Evolutionary conservation across 805 yeast genomes (phyloP), one percentile per base, ranked within the genome.

Genomic region (Metahyphopichia silvanorum): DNA sequence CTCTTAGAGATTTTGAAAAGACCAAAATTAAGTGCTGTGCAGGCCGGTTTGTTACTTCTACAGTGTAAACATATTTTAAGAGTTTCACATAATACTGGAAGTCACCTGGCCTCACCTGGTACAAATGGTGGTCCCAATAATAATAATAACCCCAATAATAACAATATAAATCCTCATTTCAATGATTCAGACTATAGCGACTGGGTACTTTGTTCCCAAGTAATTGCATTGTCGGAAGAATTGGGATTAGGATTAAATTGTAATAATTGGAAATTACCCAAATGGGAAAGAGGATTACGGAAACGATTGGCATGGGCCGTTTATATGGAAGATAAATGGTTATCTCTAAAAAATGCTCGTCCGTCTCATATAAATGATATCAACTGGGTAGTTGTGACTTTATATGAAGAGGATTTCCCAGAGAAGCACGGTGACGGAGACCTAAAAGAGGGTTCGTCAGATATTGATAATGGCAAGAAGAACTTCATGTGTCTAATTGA

Each of bases 271-370:
- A 80, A 84, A 48, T 61, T 91, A 21, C 98, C 98, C 0, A 81
- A 82, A 46, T 93, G 98, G 98, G 98, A 91, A 52, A 70, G 95
- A 31, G 94, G 95, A 5, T 61, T 91, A 30, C 70, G 98, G 32
- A 76, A 86, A 46, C 69, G 98, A 37, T 60, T 91, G 30, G 95
- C 97, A 1, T 91, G 98, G 98, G 97, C 97, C 0, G 93, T 88
- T 1, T 91, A 78, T 69, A 67, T 84, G 32, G 95, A 88, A 55
- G 96, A 88, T 50, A 87, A 89, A 53, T 91, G 98, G 98, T 71
- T 82, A 7, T 68, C 95, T 1, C 60, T 89, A 30, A 76, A 79
- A 33, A 94, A 86, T 49, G 77, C 89, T 0, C 67, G 96, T 26
- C 95, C 96, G 2, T 82, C 95, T 1, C 95, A 87, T 55, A 74